Base-by-base conservation (phyloP, 2,329 filamentous ascomycete species). In the Penicillium sclerotigenum region DNA sequence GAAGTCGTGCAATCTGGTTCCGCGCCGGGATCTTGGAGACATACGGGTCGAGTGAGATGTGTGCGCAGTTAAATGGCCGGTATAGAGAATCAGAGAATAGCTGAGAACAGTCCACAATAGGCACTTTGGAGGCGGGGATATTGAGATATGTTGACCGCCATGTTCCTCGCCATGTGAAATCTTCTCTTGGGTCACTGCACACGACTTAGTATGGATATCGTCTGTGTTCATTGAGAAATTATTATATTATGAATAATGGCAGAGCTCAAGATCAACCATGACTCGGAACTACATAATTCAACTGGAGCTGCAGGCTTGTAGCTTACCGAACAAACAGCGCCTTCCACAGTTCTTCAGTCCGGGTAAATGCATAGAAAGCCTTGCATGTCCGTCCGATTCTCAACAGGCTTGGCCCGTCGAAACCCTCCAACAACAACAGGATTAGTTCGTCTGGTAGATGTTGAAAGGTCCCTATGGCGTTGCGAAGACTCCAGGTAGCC, bases 61-160 rank as follows among this genome's bases (percentile, higher is more conserved):
- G 85, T 43, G 90, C 88, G 77, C 93, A 97, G 63, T 90, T 87
- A 72, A 95, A 97, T 0, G 93, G 93, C 10, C 92, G 85, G 73
- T 97, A 90, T 24, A 97, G 81, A 8, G 89, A 86, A 73, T 99
- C 93, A 14, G 93, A 97, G 73, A 90, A 97, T 49, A 97, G 85
- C 65, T 86, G 84, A 49, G 81, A 81, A 75, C 92, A 96, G 64
- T 88, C 82, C 34, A 96, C 77, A 13, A 75, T 78, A 36, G 84
- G 80, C 46, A 83, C 79, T 55, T 80, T 76, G 14, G 74, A 72
- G 14, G 79, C 71, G 0, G 80, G 77, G 14, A 90, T 77, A 34
- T 81, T 80, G 37, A 96, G 80, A 65, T 87, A 84, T 0, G 91
- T 95, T 29, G 87, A 85, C 63, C 90, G 86, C 93, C 93, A 97